Percentiles rank a stretch among this genome's conserved stretches.
These are phyloP conservation scores for Iberis pinnata DNA, from an alignment of 345 rosid genomes.

Conservation along the genomic window DNA sequence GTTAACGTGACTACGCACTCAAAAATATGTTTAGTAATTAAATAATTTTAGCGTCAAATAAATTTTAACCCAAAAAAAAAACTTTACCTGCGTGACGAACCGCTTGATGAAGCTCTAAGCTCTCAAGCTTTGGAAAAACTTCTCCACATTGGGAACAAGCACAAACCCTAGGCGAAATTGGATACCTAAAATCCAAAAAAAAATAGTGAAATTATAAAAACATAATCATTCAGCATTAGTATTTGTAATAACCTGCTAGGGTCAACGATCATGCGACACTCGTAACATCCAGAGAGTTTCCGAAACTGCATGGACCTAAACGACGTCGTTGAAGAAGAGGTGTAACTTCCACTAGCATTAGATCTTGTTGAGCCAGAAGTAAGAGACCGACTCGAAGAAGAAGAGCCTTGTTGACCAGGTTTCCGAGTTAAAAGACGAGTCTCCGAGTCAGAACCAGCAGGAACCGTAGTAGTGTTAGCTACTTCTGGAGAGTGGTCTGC, in stretches of 20 bases:
- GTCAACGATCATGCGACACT: constrained; percentile 89
- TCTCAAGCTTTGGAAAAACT: constrained; percentile 83
- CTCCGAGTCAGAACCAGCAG: constrained; percentile 50
- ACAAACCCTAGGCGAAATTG: constrained; percentile 58
- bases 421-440: constrained; percentile 53
- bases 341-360: constrained; percentile 33
- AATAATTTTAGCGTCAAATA: background rate
- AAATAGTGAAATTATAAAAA: no score
- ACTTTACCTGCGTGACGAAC: constrained; percentile 89
- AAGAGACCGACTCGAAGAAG: constrained; percentile 45
- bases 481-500: constrained; percentile 83
- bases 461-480: no score
- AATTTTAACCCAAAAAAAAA: background rate
- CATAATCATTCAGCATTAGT: background rate
- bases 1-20: no score
- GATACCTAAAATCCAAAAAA: constrained; percentile 41
- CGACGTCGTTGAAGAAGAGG: constrained; percentile 37
- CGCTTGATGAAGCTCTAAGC: constrained; percentile 92
- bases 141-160: constrained; percentile 89
- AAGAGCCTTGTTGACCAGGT: constrained; percentile 28
- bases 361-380: constrained; percentile 48
- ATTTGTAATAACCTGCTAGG: constrained; percentile 59
- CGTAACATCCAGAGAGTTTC: constrained; percentile 95
- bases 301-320: constrained; percentile 88
- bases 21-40: no score